These are phyloP conservation scores for Ustilago hordei DNA, from an alignment of 1,284 basidiomycete species.

Conservation along the genomic window DNA sequence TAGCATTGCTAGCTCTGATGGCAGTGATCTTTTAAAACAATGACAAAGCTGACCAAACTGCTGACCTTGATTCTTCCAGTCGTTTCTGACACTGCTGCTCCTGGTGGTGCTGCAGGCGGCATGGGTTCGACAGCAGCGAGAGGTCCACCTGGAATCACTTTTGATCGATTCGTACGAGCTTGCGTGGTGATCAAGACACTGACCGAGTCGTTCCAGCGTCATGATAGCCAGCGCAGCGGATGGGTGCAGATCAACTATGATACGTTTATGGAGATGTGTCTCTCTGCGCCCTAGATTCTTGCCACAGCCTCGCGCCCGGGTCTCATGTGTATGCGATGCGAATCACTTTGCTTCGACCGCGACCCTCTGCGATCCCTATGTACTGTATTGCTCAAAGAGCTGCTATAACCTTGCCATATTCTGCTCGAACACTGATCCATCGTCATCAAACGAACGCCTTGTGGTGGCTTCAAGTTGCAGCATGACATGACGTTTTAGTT, in stretches of 20 bases:
- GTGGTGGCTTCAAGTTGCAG: no score
- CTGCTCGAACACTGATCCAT: neutral
- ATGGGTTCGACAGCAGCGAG: slow-evolving; percentile 26
- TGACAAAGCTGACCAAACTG: slow-evolving; percentile 17
- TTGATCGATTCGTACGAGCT: slow-evolving; percentile 58
- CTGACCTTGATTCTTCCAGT: slow-evolving; percentile 28
- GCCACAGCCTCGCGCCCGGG: neutral
- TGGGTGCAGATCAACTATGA: slow-evolving; percentile 57
- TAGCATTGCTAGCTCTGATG: neutral
- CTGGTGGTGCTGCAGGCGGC: slow-evolving; percentile 31
- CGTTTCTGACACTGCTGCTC: slow-evolving; percentile 23
- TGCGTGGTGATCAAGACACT: slow-evolving; percentile 63
- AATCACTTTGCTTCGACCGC: no score
- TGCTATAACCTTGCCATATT: neutral
- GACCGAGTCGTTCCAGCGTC: slow-evolving; percentile 59
- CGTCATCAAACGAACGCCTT: no score
- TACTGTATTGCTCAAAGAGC: neutral
- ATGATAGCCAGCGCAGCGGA: slow-evolving; percentile 43
- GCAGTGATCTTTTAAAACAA: neutral
- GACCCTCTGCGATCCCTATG: no score
- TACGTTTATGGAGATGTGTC: slow-evolving; percentile 54
- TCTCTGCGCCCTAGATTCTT: slow-evolving; percentile 46
- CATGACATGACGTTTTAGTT: no score
- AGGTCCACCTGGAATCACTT: slow-evolving; percentile 41
- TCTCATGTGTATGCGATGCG: no score